Base-by-base conservation (phyloP, 1,284 basidiomycete species). In the Ustilago crameri region DNA sequence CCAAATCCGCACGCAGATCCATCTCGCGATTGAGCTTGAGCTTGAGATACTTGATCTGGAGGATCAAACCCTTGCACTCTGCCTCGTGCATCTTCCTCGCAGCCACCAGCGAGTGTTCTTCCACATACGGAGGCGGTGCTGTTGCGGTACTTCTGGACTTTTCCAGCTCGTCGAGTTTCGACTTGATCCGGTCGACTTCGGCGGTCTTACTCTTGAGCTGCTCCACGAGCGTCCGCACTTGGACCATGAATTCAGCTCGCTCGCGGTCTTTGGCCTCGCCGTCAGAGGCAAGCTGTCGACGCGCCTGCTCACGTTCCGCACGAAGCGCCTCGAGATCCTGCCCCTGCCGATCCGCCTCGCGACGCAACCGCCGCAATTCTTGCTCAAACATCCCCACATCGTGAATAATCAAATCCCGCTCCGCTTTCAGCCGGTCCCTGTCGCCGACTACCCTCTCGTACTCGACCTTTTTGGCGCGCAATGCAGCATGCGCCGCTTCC, bases 41-140 rank as follows among this genome's bases (percentile, higher is more conserved):
- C 83, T 98, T 95, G 69, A 98, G 87, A 84, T 97, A 97, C 47
- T 88, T 88, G 69, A 97, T 94, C 82, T 96, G 91, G 3, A 92
- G 87, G 58, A 95, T 87, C 20, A 95, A 85, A 14, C 93, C 93
- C 81, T 93, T 93, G 85, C 91, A 91, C 83, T 95, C 93, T 64
- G 89, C 88, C 60, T 90, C 91, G 82, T 95, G 92, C 79, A 89
- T 57, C 38, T 54, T 55, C 18, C 66, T 49, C 7, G 56, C 51
- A 2, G 58, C 47, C 14, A 51, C 5, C 18, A 51, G 47, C 47
- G 56, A 55, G 37, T 63, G 60, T 14, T 60, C 49, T 27, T 61
- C 54, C 9, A 45, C 47, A 23, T 66, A 59, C 9, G 56, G 51
- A 15, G 56, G 55, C 2, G 69, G 62, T 12, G 48, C 43, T 9